Evolutionary conservation across 139 green algal species (phyloP).

Genomic region (Micractinium conductrix): DNA sequence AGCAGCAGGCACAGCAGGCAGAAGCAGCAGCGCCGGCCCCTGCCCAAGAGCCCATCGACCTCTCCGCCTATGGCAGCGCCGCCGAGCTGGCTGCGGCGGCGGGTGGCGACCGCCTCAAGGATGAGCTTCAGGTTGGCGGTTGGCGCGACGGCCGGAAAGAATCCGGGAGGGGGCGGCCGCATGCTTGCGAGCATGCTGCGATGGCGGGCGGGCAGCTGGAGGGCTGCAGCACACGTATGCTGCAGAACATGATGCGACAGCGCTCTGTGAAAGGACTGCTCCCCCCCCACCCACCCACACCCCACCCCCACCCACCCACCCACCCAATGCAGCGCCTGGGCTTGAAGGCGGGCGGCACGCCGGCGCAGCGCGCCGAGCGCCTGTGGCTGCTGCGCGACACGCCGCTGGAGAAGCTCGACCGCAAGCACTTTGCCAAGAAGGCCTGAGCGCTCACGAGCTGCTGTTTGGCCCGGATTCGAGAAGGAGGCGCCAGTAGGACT

Average conservation of each 20-base stretch:
- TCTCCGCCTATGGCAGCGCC: slow-evolving; percentile 35
- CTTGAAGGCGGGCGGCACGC: slow-evolving; percentile 74
- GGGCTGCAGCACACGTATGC: too few species aligned
- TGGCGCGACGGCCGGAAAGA: too few species aligned
- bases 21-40: not conserved
- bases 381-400: slow-evolving; percentile 64
- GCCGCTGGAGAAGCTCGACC: slow-evolving; percentile 47
- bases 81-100: slow-evolving; percentile 56
- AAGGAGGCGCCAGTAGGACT: too few species aligned
- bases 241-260: too few species aligned
- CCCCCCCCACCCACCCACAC: too few species aligned
- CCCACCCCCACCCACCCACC: too few species aligned
- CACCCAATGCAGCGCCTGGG: slow-evolving; percentile 39
- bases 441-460: too few species aligned
- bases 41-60: slow-evolving; percentile 32
- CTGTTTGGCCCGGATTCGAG: too few species aligned
- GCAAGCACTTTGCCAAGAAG: slow-evolving; percentile 48
- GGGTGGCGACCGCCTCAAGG: slow-evolving; percentile 48
- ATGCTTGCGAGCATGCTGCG: too few species aligned
- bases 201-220: too few species aligned
- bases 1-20: not conserved
- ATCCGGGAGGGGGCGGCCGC: too few species aligned
- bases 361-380: slow-evolving; percentile 65
- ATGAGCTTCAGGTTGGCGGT: slow-evolving; percentile 56
- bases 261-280: too few species aligned